These are phyloP conservation scores for Fonsecaea pedrosoi DNA, from an alignment of 2,329 filamentous ascomycete genomes.

Conservation along the genomic window DNA sequence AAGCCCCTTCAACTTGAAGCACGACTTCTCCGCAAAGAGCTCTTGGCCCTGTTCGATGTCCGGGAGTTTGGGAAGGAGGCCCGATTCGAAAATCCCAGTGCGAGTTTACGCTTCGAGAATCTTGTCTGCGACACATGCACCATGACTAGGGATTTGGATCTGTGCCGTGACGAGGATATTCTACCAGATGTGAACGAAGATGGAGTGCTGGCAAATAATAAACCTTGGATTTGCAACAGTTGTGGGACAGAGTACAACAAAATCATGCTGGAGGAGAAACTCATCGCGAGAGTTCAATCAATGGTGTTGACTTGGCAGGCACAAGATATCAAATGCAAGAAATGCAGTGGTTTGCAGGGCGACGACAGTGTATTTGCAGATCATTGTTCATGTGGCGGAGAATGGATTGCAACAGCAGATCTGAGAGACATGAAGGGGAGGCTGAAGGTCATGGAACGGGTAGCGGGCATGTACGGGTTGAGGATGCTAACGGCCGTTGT, in stretches of 20 bases:
- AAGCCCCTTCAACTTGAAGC: constrained; percentile 72
- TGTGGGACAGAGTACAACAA: constrained; percentile 78
- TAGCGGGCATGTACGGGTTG: constrained; percentile 79
- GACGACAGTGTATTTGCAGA: constrained; percentile 86
- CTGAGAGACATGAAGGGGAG: constrained; percentile 69
- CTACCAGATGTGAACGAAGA: constrained; percentile 59
- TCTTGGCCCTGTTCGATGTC: constrained; percentile 89
- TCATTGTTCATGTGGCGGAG: constrained; percentile 90
- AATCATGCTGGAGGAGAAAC: constrained; percentile 80
- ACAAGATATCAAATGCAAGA: constrained; percentile 88
- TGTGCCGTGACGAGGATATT: constrained; percentile 87
- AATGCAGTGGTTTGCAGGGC: constrained; percentile 65
- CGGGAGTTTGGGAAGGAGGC: constrained; percentile 90
- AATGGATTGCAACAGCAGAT: constrained; percentile 77
- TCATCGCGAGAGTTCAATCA: constrained; percentile 78
- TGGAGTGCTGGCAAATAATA: constrained; percentile 44
- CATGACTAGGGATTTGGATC: constrained; percentile 83
- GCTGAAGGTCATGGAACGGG: constrained; percentile 73
- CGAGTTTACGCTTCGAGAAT: constrained; percentile 73
- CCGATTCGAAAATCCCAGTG: constrained; percentile 84
- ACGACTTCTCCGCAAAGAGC: constrained; percentile 83
- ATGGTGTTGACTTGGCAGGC: constrained; percentile 80
- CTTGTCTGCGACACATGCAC: constrained; percentile 91
- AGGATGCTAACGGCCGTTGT: constrained; percentile 81
- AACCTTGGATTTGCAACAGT: constrained; percentile 75